Percentiles rank a stretch among this genome's conserved stretches.
Evolutionary conservation across 2,329 filamentous ascomycete genomes (phyloP).

Genomic region (Periglandula ipomoeae): DNA sequence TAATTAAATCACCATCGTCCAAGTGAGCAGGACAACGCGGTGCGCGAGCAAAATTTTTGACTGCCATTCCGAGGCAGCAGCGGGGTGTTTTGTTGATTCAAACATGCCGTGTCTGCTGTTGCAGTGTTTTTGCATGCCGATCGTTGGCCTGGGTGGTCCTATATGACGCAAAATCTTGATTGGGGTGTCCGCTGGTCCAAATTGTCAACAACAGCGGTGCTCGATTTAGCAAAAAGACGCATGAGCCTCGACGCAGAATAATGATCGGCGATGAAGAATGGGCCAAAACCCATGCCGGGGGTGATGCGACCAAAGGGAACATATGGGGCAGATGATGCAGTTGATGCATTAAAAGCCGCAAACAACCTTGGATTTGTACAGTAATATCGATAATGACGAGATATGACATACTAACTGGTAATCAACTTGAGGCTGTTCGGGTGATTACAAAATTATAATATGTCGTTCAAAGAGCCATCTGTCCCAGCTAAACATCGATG

Average conservation of each 20-base stretch:
- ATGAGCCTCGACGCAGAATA: background rate
- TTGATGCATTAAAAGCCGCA: background rate
- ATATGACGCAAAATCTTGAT: slow-evolving; percentile 1
- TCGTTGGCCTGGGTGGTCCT: background rate
- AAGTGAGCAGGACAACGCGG: background rate
- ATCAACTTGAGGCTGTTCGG: too few relatives aligned
- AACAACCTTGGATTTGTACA: too few relatives aligned
- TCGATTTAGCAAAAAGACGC: too few relatives aligned
- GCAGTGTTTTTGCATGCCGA: background rate
- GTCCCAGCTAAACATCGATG: too few relatives aligned
- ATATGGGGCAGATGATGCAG: background rate
- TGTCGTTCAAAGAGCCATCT: too few relatives aligned
- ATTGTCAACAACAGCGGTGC: background rate
- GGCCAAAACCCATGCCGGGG: background rate
- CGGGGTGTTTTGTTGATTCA: background rate
- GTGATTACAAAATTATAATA: too few relatives aligned
- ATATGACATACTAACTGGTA: too few relatives aligned
- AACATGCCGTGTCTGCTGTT: background rate
- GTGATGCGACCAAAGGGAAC: too few relatives aligned
- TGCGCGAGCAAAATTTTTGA: background rate
- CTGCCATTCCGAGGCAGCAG: background rate
- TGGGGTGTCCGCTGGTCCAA: background rate
- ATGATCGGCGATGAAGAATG: background rate
- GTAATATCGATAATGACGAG: too few relatives aligned
- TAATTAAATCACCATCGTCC: background rate